Evolutionary conservation across 2,329 filamentous ascomycete species (phyloP), one percentile per base, ranked within the genome.

Genomic region (Teratosphaeriaceae sp.): DNA sequence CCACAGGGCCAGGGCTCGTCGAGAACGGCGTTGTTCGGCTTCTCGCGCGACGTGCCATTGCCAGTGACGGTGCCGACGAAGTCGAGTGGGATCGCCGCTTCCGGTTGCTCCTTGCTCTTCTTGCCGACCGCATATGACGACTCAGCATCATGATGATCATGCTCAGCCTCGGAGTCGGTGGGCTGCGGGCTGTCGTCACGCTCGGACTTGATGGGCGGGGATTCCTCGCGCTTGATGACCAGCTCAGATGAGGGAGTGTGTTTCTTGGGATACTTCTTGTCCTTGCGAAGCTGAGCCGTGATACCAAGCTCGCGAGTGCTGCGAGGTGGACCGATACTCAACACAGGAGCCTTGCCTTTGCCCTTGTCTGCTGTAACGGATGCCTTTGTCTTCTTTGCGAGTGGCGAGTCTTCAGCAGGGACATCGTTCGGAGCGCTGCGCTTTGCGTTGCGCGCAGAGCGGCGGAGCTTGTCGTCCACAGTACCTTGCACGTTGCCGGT

Each of bases 1-100:
- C 43, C 51, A 29, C 52, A 55, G n/a, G 18, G 24, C 52, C 52
- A 55, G 22, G 49, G 47, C 26, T 41, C 15, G 31, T 41, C 31
- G 27, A 47, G 36, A 9, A 23, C 20, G 22, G 27, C 38, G 22
- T 41, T 41, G 8, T 8, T 3, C 3, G 38, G 38, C 24, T 36
- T 30, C 22, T 44, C 40, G 13, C 23, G 1, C 1, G 46, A 42
- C 20, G 34, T 37, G 7, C 49, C 49, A 9, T 5, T 37, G 33
- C 42, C 36, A 29, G 44, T 26, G 19, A 3, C 7, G 29, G 21
- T 35, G 34, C 43, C 43, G 20, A 24, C 19, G 20, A 22, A 45
- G 39, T 45, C 38, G n/a, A 11, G 3, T 8, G 42, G 42, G 8
- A 44, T 30, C n/a, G 36, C 31, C 3, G 37, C 15, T 3, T 6